Conservation (phyloP, 2,329 filamentous ascomycete species). For the Sporothrix humicola region DNA sequence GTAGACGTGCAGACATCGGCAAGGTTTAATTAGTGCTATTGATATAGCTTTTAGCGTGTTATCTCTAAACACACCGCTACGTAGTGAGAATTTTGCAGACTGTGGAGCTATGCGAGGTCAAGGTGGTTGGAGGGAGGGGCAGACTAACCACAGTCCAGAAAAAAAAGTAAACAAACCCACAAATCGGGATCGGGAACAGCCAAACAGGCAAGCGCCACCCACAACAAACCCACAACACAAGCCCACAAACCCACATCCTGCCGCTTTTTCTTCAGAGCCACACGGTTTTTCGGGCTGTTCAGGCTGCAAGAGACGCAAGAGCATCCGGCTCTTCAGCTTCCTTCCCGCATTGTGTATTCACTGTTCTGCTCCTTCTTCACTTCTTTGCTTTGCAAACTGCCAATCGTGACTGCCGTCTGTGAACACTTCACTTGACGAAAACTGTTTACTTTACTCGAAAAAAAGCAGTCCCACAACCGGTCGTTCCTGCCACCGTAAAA, state of each 20-base stretch:
- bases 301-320: not conserved
- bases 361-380: not conserved
- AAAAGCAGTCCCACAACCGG: constrained; percentile 16
- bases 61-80: not conserved
- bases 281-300: constrained; percentile 1
- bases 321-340: not conserved
- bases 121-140: constrained; percentile 24
- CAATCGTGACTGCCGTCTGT: constrained; percentile 2
- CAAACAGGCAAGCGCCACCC: constrained; percentile 3
- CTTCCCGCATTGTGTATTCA: not conserved
- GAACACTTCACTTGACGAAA: not conserved
- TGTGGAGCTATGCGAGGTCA: not conserved
- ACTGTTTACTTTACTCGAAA: not conserved
- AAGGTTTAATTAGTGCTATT: not conserved
- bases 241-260: constrained; percentile 6
- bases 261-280: constrained; percentile 5
- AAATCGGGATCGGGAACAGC: constrained; percentile 18
- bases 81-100: constrained; percentile 1
- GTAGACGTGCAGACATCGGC: constrained; percentile 3
- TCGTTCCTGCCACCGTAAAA: constrained; percentile 18
- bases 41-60: not conserved
- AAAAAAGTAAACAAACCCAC: constrained; percentile 29
- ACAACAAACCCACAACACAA: constrained; percentile 3
- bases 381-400: not conserved
- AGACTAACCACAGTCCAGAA: not conserved